Conservation (phyloP, 768 basidiomycete species). For the Agrocybe chaxingu region DNA sequence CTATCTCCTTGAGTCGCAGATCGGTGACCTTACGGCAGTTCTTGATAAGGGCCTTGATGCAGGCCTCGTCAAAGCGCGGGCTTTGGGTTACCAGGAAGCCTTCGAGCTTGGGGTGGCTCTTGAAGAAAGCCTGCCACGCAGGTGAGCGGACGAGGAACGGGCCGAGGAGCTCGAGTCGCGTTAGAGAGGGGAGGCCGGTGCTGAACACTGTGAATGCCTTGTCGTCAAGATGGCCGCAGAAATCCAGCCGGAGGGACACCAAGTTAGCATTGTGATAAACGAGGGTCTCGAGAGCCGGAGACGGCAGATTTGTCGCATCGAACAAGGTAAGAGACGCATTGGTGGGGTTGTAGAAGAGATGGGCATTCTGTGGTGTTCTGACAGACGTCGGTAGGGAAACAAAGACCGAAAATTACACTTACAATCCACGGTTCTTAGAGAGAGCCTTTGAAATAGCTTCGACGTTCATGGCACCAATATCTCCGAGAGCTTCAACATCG, state of each 20-base stretch:
- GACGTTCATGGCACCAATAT: constrained; percentile 83
- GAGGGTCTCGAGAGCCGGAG: constrained; percentile 67
- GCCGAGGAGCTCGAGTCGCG: constrained; percentile 75
- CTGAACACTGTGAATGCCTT: constrained; percentile 56
- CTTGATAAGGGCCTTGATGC: constrained; percentile 58
- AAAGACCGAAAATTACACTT: constrained; percentile 29
- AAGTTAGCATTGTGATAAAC: constrained; percentile 84
- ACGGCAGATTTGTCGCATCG: constrained; percentile 79
- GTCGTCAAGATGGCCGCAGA: constrained; percentile 81
- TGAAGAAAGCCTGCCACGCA: constrained; percentile 77
- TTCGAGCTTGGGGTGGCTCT: constrained; percentile 56
- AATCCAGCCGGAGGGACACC: constrained; percentile 73
- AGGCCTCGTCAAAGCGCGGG: constrained; percentile 78
- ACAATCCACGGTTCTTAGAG: constrained; percentile 80
- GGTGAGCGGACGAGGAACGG: constrained; percentile 78
- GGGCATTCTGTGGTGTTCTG: constrained; percentile 77
- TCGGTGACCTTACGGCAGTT: constrained; percentile 51
- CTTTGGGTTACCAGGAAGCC: constrained; percentile 82
- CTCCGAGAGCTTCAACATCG: constrained; percentile 85
- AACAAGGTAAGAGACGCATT: constrained; percentile 72
- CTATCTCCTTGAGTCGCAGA: constrained; percentile 78
- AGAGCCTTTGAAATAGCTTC: constrained; percentile 82
- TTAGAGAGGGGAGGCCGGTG: constrained; percentile 61
- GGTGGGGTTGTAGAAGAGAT: constrained; percentile 76
- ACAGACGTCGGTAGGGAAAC: constrained; percentile 1